These are phyloP conservation scores for Tetrapisispora fleetii DNA, from an alignment of 805 yeast genomes.

Conservation along the genomic window DNA sequence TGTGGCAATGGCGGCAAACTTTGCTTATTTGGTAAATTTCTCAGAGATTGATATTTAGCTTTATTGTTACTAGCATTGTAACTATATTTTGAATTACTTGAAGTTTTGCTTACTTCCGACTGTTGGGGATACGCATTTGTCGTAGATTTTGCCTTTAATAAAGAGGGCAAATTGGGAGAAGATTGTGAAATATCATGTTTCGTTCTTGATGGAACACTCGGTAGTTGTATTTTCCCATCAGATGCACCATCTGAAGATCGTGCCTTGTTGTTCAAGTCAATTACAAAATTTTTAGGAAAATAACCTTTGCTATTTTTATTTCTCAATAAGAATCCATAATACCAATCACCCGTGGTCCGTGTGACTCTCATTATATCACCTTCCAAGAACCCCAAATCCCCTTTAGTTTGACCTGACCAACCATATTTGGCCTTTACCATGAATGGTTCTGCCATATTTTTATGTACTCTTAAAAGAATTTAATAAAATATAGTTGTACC, in stretches of 20 bases:
- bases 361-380: slow-evolving; percentile 85
- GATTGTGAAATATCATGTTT: slow-evolving; percentile 1
- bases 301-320: slow-evolving; percentile 68
- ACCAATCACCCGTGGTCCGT: slow-evolving; percentile 84
- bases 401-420: slow-evolving; percentile 87
- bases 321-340: slow-evolving; percentile 74
- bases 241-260: background rate
- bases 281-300: slow-evolving; percentile 83
- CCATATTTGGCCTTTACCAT: slow-evolving; percentile 75
- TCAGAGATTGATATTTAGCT: background rate
- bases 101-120: background rate
- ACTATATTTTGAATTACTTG: background rate
- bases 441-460: slow-evolving; percentile 43
- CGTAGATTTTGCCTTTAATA: background rate
- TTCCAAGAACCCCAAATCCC: slow-evolving; percentile 88
- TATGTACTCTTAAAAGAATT: background rate
- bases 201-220: slow-evolving; percentile 11
- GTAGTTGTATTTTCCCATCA: slow-evolving; percentile 1
- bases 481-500: no score
- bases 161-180: background rate
- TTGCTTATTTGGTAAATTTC: background rate
- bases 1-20: slow-evolving; percentile 25
- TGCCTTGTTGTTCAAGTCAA: slow-evolving; percentile 23
- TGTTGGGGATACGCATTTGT: background rate
- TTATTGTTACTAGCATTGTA: background rate